Percentiles rank a stretch among this genome's conserved stretches.
Conservation (phyloP, 345 rosid genomes). For the Pseudoturritis turrita region DNA sequence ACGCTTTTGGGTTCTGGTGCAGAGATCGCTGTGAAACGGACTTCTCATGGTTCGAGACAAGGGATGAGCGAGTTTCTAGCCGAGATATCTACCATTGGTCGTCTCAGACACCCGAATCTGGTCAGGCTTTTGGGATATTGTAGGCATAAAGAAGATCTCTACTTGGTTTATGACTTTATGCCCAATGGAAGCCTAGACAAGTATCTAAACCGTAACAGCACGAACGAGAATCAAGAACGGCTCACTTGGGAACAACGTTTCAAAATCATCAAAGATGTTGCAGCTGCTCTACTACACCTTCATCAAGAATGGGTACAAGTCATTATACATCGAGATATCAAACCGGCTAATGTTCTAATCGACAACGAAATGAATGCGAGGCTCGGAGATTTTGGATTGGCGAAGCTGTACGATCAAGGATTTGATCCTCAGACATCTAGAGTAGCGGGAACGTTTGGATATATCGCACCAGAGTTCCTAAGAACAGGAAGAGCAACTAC, state of each 20-base stretch:
- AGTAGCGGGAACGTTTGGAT: slow-evolving; percentile 39
- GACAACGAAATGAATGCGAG: slow-evolving; percentile 33
- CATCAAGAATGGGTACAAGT: slow-evolving; percentile 47
- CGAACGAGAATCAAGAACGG: not conserved
- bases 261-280: slow-evolving; percentile 34
- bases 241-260: slow-evolving; percentile 40
- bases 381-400: slow-evolving; percentile 43
- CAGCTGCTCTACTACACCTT: slow-evolving; percentile 31
- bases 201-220: slow-evolving; percentile 2
- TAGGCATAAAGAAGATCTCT: slow-evolving; percentile 33
- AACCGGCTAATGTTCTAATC: slow-evolving; percentile 33
- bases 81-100: slow-evolving; percentile 37
- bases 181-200: slow-evolving; percentile 45
- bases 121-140: slow-evolving; percentile 43
- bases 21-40: slow-evolving; percentile 46
- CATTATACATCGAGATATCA: slow-evolving; percentile 42
- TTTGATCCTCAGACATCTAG: slow-evolving; percentile 31
- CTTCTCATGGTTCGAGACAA: slow-evolving; percentile 42
- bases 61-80: slow-evolving; percentile 50
- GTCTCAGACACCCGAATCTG: slow-evolving; percentile 32
- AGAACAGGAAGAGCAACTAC: slow-evolving; percentile 39
- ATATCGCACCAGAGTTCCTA: slow-evolving; percentile 35
- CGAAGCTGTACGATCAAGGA: slow-evolving; percentile 37
- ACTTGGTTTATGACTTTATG: slow-evolving; percentile 44
- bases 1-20: slow-evolving; percentile 27